Conservation (phyloP, 1,284 basidiomycete genomes). For the Tilletia indica region DNA sequence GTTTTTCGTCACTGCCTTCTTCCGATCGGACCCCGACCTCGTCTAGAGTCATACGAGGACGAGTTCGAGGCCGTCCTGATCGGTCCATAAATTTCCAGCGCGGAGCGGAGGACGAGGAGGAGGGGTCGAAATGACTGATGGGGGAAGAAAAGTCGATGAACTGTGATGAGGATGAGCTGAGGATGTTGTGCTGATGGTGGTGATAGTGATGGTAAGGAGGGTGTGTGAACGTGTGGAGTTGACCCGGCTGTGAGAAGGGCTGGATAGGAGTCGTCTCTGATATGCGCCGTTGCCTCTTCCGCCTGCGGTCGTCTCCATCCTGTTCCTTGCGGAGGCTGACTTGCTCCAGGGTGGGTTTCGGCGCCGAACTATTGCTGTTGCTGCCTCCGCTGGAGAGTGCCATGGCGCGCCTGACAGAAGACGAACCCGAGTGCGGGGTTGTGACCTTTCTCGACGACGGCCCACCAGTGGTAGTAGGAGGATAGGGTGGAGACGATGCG, state of each 20-base stretch:
- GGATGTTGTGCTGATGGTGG: neutral
- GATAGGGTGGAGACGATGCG: neutral
- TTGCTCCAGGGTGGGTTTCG: neutral
- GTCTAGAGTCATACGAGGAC: constrained; percentile 5
- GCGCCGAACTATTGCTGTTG: neutral
- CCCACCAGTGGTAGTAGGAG: neutral
- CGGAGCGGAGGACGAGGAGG: neutral
- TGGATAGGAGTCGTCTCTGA: neutral
- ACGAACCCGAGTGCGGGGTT: neutral
- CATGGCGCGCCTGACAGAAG: neutral
- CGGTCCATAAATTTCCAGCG: constrained; percentile 2
- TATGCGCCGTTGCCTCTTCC: constrained; percentile 1
- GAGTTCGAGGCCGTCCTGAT: constrained; percentile 10
- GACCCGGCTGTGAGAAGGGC: neutral
- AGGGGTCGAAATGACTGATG: neutral
- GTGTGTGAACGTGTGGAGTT: too few relatives aligned
- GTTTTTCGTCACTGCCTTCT: constrained; percentile 4
- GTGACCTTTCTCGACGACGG: neutral
- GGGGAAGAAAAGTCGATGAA: constrained; percentile 1
- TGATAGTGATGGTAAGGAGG: too few relatives aligned
- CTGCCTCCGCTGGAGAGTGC: neutral
- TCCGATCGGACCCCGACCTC: constrained; percentile 14
- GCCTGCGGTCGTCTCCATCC: neutral
- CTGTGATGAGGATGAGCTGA: constrained; percentile 1
- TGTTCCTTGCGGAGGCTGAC: neutral